Evolutionary conservation across 2,329 filamentous ascomycete species (phyloP).

Genomic region (Ophioceras dolichostomum): DNA sequence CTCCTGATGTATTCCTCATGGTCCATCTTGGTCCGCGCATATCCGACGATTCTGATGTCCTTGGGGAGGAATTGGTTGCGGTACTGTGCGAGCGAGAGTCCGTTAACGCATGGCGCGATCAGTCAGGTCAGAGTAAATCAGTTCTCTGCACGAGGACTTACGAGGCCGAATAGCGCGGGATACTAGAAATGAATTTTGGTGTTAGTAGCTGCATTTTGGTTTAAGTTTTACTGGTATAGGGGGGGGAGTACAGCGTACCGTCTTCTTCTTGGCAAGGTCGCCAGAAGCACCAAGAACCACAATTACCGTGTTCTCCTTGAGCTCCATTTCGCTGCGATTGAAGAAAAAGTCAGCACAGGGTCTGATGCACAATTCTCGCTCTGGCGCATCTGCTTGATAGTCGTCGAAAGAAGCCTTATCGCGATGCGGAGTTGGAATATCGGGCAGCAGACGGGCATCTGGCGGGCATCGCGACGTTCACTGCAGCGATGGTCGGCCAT

Average conservation of each 20-base stretch:
- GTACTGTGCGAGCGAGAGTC: constrained; percentile 51
- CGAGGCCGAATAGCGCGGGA: constrained; percentile 91
- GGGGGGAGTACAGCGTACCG: constrained; percentile 37
- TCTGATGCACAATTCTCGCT: no score
- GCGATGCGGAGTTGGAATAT: no score
- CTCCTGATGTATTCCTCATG: constrained; percentile 88
- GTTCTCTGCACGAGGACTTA: no score
- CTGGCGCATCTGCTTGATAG: no score
- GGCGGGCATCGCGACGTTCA: no score
- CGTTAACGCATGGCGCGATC: no score
- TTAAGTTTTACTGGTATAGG: constrained; percentile 11
- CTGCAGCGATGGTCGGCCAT: no score
- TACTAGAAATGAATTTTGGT: constrained; percentile 43
- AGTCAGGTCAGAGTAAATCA: no score
- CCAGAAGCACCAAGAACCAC: constrained; percentile 94
- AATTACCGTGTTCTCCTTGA: constrained; percentile 97
- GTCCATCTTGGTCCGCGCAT: constrained; percentile 99
- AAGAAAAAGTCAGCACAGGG: no score
- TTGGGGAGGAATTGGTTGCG: constrained; percentile 98
- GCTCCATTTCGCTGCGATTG: constrained; percentile 64
- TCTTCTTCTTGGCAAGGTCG: constrained; percentile 99
- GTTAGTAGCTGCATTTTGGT: constrained; percentile 13
- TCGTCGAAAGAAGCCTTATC: no score
- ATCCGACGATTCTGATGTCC: constrained; percentile 93
- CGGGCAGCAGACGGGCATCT: no score